Base-by-base conservation (phyloP, 331 rosid species). In the Saraca asoca region DNA sequence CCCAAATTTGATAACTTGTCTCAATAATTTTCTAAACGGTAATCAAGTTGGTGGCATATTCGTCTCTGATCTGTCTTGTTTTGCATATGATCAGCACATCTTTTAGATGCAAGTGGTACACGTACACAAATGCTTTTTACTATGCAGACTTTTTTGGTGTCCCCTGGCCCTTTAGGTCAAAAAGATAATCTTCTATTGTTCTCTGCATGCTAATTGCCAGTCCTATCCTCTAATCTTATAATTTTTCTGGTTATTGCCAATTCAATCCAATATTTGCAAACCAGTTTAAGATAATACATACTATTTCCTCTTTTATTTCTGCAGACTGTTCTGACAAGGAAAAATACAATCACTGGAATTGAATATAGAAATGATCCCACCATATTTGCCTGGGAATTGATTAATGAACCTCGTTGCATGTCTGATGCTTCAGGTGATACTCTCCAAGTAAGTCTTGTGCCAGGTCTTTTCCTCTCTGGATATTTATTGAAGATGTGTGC, bases 341-440 rank as follows among this genome's bases (percentile, higher is more conserved):
- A 81, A 77, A 94, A 94, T 75, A 78, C 92, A 14, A 58, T 90
- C 71, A 94, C 83, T 15, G 86, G 97, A 69, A 76, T 94, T 57
- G 87, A 88, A 75, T 94, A 94, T 77, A 77, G 96, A 83, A 76
- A 94, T 64, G 99, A 94, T 58, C 97, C 97, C 50, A 82, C 96
- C 79, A 90, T 94, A 73, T 94, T 94, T 49, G 99, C 72, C 16
- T 94, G 99, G 99, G 99, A 94, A 81, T 84, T 94, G 84, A 94
- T 94, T 46, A 94, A 94, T 15, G 99, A 94, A 75, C 99, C 99
- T 14, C 97, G 99, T 63, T 90, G 99, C 88, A 77, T 83, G 69
- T 74, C 92, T 58, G 99, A 94, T 81, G 81, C 92, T 75, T 94
- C 99, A 43, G 99, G 96, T 20, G 95, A 94, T 76, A 88, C 97